These are phyloP conservation scores for Cicer bijugum DNA, from an alignment of 306 rosid species.

Conservation along the genomic window DNA sequence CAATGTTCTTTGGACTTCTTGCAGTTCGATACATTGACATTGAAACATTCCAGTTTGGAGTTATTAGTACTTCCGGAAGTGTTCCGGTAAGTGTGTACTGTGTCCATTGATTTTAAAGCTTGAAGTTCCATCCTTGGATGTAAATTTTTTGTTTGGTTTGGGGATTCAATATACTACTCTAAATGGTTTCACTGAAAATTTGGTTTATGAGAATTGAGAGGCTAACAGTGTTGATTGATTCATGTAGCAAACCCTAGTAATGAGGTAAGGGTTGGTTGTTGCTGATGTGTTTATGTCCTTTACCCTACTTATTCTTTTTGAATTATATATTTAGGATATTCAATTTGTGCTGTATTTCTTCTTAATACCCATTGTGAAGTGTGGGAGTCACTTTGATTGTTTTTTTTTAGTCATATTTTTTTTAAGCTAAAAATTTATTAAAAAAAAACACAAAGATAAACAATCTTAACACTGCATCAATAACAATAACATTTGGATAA, in stretches of 20 bases:
- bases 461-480: no score
- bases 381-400: conserved; percentile 34
- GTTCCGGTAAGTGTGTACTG: conserved; percentile 70
- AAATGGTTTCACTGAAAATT: conserved; percentile 36
- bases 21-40: conserved; percentile 82
- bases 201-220: conserved; percentile 36
- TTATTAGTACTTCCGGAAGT: conserved; percentile 76
- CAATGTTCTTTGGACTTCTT: conserved; percentile 49
- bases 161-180: conserved; percentile 16
- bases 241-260: conserved; percentile 26
- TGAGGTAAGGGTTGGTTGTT: conserved; percentile 38
- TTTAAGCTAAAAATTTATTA: no score
- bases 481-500: no score
- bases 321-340: conserved; percentile 36
- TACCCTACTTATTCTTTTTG: conserved; percentile 21
- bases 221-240: conserved; percentile 6
- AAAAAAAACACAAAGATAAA: no score
- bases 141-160: conserved; percentile 38
- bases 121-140: conserved; percentile 34
- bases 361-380: conserved; percentile 31
- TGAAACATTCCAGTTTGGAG: conserved; percentile 65
- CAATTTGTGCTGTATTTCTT: conserved; percentile 7
- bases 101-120: conserved; percentile 37
- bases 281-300: conserved; percentile 31
- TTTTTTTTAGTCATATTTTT: no score